Evolutionary conservation across 1,284 basidiomycete genomes (phyloP).

Genomic region (Ustanciosporium gigantosporum): DNA sequence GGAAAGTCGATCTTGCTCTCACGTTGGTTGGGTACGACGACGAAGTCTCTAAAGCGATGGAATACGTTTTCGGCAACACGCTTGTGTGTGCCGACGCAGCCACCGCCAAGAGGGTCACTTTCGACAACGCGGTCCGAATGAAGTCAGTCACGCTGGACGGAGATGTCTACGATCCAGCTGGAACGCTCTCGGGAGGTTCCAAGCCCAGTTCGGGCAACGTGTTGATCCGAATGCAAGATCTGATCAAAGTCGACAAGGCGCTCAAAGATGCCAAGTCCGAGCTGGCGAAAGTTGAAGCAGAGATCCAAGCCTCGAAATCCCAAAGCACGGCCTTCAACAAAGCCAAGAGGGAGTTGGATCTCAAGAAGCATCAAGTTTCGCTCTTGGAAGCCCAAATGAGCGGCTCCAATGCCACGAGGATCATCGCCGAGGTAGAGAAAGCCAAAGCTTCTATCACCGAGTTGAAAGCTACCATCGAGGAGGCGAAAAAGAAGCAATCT

Average conservation of each 20-base stretch:
- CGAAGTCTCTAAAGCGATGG: conserved; percentile 85
- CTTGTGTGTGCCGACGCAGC: conserved; percentile 88
- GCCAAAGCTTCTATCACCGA: conserved; percentile 72
- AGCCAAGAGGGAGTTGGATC: conserved; percentile 75
- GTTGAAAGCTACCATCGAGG: conserved; percentile 70
- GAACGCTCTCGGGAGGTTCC: conserved; percentile 88
- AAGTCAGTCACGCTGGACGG: conserved; percentile 91
- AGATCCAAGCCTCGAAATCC: conserved; percentile 67
- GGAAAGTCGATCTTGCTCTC: conserved; percentile 82
- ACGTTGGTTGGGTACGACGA: conserved; percentile 83
- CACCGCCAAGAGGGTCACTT: conserved; percentile 86
- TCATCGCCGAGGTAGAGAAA: conserved; percentile 78
- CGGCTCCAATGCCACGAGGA: conserved; percentile 81
- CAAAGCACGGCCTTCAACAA: conserved; percentile 71
- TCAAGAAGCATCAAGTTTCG: conserved; percentile 83
- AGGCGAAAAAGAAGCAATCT: conserved; percentile 76
- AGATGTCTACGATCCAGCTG: conserved; percentile 94
- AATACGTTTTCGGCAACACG: conserved; percentile 90
- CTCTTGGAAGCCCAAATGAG: conserved; percentile 83
- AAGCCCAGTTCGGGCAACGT: conserved; percentile 75
- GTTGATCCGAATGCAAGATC: conserved; percentile 82
- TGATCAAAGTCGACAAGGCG: conserved; percentile 70
- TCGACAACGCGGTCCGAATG: conserved; percentile 73
- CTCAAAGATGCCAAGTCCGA: conserved; percentile 66
- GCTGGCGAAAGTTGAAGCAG: conserved; percentile 68